Conservation (phyloP, 768 basidiomycete genomes). For the Suillus weaverae region DNA sequence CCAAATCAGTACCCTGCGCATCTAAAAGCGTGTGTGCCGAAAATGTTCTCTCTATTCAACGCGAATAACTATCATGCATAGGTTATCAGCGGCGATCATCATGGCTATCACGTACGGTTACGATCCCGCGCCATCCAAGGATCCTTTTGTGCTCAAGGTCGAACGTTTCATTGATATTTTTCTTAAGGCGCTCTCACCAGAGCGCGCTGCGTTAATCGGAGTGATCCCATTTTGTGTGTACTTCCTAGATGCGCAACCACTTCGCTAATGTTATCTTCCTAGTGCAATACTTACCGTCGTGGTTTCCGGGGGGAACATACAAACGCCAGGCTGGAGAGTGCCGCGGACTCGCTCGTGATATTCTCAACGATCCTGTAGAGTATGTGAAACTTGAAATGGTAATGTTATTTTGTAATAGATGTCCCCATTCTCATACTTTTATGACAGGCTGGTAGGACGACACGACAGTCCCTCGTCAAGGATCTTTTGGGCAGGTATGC, state of each 20-base stretch:
- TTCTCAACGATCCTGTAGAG: conserved; percentile 19
- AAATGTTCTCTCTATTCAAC: neutral
- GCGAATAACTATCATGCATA: conserved; percentile 3
- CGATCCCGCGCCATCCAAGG: conserved; percentile 22
- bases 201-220: conserved; percentile 21
- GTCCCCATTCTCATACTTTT: neutral
- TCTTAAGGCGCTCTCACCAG: conserved; percentile 15
- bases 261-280: neutral
- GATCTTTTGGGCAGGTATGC: conserved; percentile 11
- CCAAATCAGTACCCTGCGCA: conserved; percentile 22
- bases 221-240: conserved; percentile 30
- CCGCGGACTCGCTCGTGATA: conserved; percentile 22
- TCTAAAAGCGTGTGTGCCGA: conserved; percentile 24
- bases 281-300: conserved; percentile 30
- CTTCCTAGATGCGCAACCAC: neutral
- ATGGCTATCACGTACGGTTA: conserved; percentile 30
- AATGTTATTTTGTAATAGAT: neutral
- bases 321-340: conserved; percentile 19
- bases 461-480: conserved; percentile 22
- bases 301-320: conserved; percentile 35
- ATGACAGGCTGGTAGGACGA: conserved; percentile 21
- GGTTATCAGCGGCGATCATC: conserved; percentile 22
- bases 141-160: conserved; percentile 26
- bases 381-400: conserved; percentile 28
- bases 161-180: conserved; percentile 17